These are phyloP conservation scores for Suillus bovinus DNA, from an alignment of 768 basidiomycete species.

Conservation along the genomic window DNA sequence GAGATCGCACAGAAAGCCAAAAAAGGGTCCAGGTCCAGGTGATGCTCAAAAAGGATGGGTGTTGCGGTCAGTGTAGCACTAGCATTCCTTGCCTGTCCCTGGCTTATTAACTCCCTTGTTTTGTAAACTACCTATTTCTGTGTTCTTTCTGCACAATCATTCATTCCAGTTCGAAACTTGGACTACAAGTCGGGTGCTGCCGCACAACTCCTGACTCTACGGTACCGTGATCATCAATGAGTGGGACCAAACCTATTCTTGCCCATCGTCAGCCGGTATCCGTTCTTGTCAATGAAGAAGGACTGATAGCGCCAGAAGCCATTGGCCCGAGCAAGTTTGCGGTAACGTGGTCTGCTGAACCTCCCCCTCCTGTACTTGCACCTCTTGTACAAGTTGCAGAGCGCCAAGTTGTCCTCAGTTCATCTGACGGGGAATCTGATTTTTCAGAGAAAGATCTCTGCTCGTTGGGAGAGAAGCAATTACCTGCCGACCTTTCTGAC, in stretches of 20 bases:
- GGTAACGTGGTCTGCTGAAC: slow-evolving; percentile 56
- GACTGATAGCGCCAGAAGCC: slow-evolving; percentile 45
- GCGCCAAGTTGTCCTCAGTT: slow-evolving; percentile 44
- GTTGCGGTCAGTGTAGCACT: slow-evolving; percentile 3
- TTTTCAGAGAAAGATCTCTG: slow-evolving; percentile 45
- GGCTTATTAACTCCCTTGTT: neutral
- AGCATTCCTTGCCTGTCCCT: neutral
- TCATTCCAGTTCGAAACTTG: neutral
- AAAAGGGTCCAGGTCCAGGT: neutral
- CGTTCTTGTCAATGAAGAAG: slow-evolving; percentile 38
- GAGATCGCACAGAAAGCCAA: neutral
- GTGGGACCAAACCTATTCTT: slow-evolving; percentile 38
- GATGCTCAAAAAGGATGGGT: slow-evolving; percentile 1
- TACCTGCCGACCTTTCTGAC: slow-evolving; percentile 33
- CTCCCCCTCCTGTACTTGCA: slow-evolving; percentile 39
- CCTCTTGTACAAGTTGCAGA: slow-evolving; percentile 33
- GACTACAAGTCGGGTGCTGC: neutral
- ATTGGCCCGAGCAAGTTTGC: slow-evolving; percentile 58
- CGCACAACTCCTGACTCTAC: neutral
- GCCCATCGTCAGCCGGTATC: slow-evolving; percentile 52
- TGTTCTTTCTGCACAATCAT: neutral
- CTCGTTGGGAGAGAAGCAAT: slow-evolving; percentile 30
- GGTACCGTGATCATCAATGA: slow-evolving; percentile 21
- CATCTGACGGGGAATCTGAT: slow-evolving; percentile 53
- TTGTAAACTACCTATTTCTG: neutral